Evolutionary conservation across 345 rosid species (phyloP).

Genomic region (Pugionium dolabratum): DNA sequence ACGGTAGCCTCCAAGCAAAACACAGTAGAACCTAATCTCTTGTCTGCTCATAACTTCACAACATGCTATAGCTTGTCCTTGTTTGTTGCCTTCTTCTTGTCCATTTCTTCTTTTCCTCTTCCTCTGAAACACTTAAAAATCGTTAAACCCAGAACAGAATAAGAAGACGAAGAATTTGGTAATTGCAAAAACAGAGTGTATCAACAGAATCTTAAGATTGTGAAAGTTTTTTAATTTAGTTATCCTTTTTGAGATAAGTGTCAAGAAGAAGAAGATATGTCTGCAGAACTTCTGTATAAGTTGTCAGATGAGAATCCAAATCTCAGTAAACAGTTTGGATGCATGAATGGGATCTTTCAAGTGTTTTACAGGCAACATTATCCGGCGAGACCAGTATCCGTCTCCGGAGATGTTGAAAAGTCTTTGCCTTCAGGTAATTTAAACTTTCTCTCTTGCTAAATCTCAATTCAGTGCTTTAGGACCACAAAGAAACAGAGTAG

Average conservation of each 20-base stretch:
- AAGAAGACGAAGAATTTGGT: constrained; percentile 16
- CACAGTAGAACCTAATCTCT: constrained; percentile 31
- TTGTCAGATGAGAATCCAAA: constrained; percentile 71
- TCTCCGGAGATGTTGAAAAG: constrained; percentile 28
- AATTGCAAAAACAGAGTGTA: constrained; percentile 18
- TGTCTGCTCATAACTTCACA: constrained; percentile 38
- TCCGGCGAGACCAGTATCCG: constrained; percentile 36
- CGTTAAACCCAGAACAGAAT: constrained; percentile 20
- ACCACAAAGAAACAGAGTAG: constrained; percentile 25
- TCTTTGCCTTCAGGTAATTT: constrained; percentile 38
- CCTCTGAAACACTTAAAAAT: constrained; percentile 22
- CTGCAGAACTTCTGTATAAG: constrained; percentile 58
- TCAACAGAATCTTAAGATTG: constrained; percentile 12
- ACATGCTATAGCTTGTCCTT: constrained; percentile 35
- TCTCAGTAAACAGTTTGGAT: constrained; percentile 80
- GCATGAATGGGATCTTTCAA: constrained; percentile 84
- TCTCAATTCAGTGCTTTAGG: constrained; percentile 25
- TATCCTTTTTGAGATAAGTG: constrained; percentile 6
- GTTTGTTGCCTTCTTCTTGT: constrained; percentile 36
- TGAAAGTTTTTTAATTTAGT: constrained; percentile 13
- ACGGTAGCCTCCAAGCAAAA: constrained; percentile 39
- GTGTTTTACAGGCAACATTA: constrained; percentile 68
- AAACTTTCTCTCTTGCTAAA: constrained; percentile 21
- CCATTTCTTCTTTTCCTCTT: constrained; percentile 33
- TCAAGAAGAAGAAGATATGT: constrained; percentile 48